Conservation (phyloP, 2,329 filamentous ascomycete genomes). For the Alternaria ethzedia region DNA sequence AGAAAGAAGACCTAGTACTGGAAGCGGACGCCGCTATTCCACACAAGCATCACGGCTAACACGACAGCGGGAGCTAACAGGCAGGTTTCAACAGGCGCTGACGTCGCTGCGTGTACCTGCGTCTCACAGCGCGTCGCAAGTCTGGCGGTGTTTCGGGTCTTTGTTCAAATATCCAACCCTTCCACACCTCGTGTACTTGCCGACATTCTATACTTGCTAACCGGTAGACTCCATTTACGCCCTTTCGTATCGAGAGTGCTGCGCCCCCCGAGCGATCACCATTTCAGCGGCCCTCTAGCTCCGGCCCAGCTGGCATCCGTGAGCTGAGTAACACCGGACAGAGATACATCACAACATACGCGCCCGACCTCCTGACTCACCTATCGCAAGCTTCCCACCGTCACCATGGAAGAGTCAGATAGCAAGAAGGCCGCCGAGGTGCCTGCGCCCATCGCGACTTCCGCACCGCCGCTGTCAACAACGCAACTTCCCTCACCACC, state of each 20-base stretch:
- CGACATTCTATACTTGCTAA: not conserved
- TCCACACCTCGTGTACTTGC: not conserved
- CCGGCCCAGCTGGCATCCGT: conserved; percentile 28
- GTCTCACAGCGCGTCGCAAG: conserved; percentile 17
- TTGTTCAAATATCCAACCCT: conserved; percentile 2
- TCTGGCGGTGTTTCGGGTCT: conserved; percentile 16
- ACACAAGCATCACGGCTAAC: conserved; percentile 4
- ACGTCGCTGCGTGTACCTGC: conserved; percentile 35
- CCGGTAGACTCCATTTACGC: not conserved
- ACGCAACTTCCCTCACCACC: conserved; percentile 34
- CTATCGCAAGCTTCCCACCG: not conserved
- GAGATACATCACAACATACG: not conserved
- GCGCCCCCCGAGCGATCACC: conserved; percentile 9
- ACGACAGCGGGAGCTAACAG: conserved; percentile 15
- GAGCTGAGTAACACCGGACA: conserved; percentile 6
- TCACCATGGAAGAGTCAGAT: conserved; percentile 25
- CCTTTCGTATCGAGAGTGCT: conserved; percentile 12
- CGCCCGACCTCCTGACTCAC: not conserved
- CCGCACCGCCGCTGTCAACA: conserved; percentile 15
- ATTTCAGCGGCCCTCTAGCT: conserved; percentile 21
- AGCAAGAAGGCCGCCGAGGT: conserved; percentile 17
- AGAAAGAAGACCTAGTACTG: not conserved
- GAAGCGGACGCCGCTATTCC: not conserved
- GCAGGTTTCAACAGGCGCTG: conserved; percentile 28
- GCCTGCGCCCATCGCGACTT: conserved; percentile 11